phyloP scores from a whole-genome alignment of 257 asterid genomes.

The Rauvolfia tetraphylla region DNA sequence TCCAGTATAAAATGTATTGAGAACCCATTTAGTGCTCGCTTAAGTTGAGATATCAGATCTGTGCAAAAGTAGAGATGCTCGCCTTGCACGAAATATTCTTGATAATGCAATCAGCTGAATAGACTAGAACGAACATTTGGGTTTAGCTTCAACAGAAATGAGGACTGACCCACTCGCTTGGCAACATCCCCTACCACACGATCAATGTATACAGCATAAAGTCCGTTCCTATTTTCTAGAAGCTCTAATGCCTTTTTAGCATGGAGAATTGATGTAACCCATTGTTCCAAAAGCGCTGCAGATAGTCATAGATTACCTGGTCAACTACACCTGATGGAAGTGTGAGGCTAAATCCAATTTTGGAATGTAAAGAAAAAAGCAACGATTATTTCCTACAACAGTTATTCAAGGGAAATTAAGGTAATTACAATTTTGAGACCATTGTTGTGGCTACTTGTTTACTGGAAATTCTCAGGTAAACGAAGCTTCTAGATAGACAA shows the following conservation, averaged over 20 bases:
- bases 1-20: not conserved
- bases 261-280: slow-evolving; percentile 64
- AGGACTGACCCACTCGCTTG: slow-evolving; percentile 54
- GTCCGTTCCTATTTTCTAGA: slow-evolving; percentile 65
- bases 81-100: slow-evolving; percentile 3
- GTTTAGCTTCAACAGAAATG: slow-evolving; percentile 47
- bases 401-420: not conserved
- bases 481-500: not conserved
- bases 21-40: not conserved
- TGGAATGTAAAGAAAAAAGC: not conserved
- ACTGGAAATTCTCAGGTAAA: not conserved
- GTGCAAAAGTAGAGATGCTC: not conserved
- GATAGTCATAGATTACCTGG: not conserved
- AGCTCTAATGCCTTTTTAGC: slow-evolving; percentile 69
- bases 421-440: not conserved
- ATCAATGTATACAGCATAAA: slow-evolving; percentile 86
- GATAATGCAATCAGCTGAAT: slow-evolving; percentile 42
- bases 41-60: not conserved
- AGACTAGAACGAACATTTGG: slow-evolving; percentile 49
- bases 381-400: not conserved
- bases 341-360: not conserved
- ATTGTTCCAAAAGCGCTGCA: slow-evolving; percentile 74
- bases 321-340: not conserved
- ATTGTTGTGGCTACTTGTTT: not conserved
- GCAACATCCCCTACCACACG: slow-evolving; percentile 73